A percentile compares a stretch with the other conserved stretches of the same genome.
These are phyloP conservation scores for Theileria annulata DNA, from an alignment of 169 alveolate species.

Conservation along the genomic window DNA sequence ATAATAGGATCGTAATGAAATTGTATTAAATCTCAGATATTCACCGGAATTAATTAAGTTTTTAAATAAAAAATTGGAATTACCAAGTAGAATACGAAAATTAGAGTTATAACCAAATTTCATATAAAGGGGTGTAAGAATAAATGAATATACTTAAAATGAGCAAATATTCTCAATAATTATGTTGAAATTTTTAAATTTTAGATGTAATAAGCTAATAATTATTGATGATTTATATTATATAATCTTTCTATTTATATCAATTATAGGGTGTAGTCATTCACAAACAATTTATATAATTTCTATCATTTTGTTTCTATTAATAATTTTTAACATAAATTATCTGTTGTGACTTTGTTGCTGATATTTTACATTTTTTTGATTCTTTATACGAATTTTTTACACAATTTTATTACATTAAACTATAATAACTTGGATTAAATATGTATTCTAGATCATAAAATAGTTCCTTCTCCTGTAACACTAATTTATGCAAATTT, in stretches of 20 bases:
- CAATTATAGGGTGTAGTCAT: constrained; percentile 30
- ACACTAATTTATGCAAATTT: constrained; percentile 19
- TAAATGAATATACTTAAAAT: constrained; percentile 30
- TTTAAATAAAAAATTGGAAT: not conserved
- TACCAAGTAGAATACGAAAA: not conserved
- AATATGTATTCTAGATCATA: constrained; percentile 27
- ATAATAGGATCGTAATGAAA: not conserved
- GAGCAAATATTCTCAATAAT: constrained; percentile 33
- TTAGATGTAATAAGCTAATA: constrained; percentile 22
- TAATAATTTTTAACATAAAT: constrained; percentile 52
- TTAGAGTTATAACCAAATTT: not conserved
- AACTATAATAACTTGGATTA: not conserved
- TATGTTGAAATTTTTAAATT: constrained; percentile 34
- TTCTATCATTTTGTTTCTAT: constrained; percentile 47
- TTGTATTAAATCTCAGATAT: not conserved
- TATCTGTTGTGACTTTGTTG: constrained; percentile 39
- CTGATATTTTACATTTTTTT: not conserved
- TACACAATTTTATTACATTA: not conserved
- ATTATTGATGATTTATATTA: constrained; percentile 37
- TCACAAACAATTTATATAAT: constrained; percentile 52
- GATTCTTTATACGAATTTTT: not conserved
- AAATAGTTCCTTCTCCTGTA: constrained; percentile 6
- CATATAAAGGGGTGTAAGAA: constrained; percentile 25
- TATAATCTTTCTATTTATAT: constrained; percentile 21
- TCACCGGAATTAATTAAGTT: not conserved